Percentiles rank a stretch among this genome's conserved stretches.
phyloP scores from a whole-genome alignment of 2,329 filamentous ascomycete genomes.

The Rutstroemia sp. region DNA sequence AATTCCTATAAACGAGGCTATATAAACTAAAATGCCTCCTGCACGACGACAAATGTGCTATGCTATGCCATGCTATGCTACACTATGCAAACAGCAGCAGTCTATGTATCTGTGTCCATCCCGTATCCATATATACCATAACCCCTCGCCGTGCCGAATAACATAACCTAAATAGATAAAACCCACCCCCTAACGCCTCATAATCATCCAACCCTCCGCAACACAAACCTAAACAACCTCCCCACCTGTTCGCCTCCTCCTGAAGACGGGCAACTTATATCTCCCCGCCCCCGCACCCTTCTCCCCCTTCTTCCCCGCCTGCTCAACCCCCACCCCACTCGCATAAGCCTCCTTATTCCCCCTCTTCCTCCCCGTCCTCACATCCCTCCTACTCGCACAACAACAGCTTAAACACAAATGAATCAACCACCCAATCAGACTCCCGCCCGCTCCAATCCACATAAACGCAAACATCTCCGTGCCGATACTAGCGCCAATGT shows the following conservation, averaged over 20 bases:
- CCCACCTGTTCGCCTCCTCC: constrained; percentile 13
- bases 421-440: constrained; percentile 62
- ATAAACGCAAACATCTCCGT: constrained; percentile 76
- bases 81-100: no score
- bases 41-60: no score
- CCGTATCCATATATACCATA: no score
- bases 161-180: background rate
- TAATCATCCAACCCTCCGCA: background rate
- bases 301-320: constrained; percentile 14
- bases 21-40: no score
- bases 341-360: constrained; percentile 24
- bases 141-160: background rate
- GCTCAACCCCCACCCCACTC: constrained; percentile 8
- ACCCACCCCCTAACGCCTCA: background rate
- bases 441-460: constrained; percentile 70
- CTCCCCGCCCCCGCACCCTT: background rate
- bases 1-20: no score
- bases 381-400: constrained; percentile 36
- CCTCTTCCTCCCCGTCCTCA: constrained; percentile 25
- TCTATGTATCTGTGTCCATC: no score
- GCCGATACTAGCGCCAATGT: constrained; percentile 66
- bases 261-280: constrained; percentile 12
- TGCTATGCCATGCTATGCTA: no score
- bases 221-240: constrained; percentile 12
- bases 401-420: constrained; percentile 76